Base-by-base conservation (phyloP, 2,329 filamentous ascomycete genomes). In the Hawksworthiomyces lignivorus region DNA sequence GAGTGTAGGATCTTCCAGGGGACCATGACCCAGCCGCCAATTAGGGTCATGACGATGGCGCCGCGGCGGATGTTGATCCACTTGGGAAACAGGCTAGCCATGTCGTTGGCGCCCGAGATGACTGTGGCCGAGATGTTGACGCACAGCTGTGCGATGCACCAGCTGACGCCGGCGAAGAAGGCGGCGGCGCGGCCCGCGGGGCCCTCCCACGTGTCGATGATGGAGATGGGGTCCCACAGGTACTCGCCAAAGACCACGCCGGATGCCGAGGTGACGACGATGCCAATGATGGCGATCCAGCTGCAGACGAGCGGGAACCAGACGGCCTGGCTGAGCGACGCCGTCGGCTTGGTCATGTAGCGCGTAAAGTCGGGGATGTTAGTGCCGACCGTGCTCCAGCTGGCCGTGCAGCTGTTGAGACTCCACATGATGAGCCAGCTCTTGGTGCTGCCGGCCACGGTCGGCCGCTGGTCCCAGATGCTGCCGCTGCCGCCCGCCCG, bases 1-100 rank as follows among this genome's bases (percentile, higher is more conserved):
- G 72, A 77, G 29, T 60, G 63, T 14, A 82, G 63, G 47, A 82
- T 82, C 60, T 80, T 80, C 79, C 77, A 82, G 3, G 77, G 77
- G 2, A 78, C 74, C 51, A 53, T 54, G 45, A 52, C 47, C 52
- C 52, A 54, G n/a, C 48, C 53, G 11, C 50, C 52, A 17, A 77
- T 56, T 4, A 79, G 38, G 2, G 73, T 72, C 5, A 72, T 69
- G 32, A 79, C 59, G 24, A 79, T 57, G 43, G 71, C 72, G 7
- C 75, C 75, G 15, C 76, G 69, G 7, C 62, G 61, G 51, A 80
- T 75, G 49, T 78, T 76, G 46, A 79, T 56, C 52, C 48, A 54
- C 39, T 54, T 54, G 41, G 52, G 52, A 18, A 48, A 52, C 17
- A 54, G 45, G 27, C 47, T 50, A 44, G 41, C 43, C 11, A 79